Conservation (phyloP, 345 rosid species). For the Linum lewisii region DNA sequence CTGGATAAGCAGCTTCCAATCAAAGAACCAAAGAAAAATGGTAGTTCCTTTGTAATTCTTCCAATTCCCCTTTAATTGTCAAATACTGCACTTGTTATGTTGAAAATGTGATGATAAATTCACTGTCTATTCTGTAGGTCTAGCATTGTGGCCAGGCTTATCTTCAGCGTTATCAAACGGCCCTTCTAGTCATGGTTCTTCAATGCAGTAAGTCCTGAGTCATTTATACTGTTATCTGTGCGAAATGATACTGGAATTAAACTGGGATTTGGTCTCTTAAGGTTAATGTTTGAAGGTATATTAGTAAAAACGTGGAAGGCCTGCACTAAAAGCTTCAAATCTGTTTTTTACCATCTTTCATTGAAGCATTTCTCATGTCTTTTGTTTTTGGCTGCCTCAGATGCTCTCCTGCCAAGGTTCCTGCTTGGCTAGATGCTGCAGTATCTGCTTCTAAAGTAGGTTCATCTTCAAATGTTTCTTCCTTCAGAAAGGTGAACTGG, state of each 20-base stretch:
- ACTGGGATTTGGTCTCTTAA: too few species aligned
- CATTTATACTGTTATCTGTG: too few species aligned
- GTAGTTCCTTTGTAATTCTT: constrained; percentile 23
- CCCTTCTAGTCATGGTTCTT: constrained; percentile 10
- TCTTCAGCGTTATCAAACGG: constrained; percentile 27
- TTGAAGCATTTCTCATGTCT: neutral
- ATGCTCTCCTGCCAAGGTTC: constrained; percentile 33
- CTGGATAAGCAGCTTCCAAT: constrained; percentile 17
- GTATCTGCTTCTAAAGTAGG: neutral
- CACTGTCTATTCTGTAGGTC: constrained; percentile 24
- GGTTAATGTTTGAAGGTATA: too few species aligned
- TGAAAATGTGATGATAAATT: neutral
- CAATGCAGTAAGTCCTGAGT: constrained; percentile 37
- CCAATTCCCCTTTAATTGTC: too few species aligned
- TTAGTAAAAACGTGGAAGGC: too few species aligned
- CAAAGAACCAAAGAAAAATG: constrained; percentile 26
- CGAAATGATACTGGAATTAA: too few species aligned
- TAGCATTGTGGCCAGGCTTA: constrained; percentile 50
- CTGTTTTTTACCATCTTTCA: too few species aligned
- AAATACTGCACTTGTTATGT: too few species aligned
- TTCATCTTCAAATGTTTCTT: too few species aligned
- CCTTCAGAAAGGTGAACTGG: too few species aligned
- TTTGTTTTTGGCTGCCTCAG: constrained; percentile 23
- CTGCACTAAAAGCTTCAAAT: too few species aligned
- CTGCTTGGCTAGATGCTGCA: constrained; percentile 47